Conservation (phyloP, 2,329 filamentous ascomycete species). For the Trichophyton verrucosum region DNA sequence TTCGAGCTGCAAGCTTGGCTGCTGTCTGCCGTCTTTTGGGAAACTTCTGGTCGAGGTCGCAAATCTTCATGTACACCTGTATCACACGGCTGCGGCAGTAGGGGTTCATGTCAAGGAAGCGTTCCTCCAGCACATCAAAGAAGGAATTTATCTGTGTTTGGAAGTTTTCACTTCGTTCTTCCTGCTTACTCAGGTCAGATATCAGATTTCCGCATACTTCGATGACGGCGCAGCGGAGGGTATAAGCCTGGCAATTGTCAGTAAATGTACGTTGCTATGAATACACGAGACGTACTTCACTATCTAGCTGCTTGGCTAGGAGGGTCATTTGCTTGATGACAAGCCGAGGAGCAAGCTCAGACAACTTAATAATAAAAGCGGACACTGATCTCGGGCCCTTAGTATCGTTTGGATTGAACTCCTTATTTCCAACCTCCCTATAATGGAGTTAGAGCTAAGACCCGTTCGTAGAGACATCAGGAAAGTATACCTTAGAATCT, state of each 20-base stretch:
- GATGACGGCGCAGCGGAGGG: slow-evolving; percentile 81
- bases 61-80: slow-evolving; percentile 84
- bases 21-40: slow-evolving; percentile 81
- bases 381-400: slow-evolving; percentile 94
- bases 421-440: slow-evolving; percentile 87
- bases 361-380: slow-evolving; percentile 82
- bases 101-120: slow-evolving; percentile 91
- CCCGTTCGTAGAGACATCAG: too few species aligned
- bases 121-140: slow-evolving; percentile 90
- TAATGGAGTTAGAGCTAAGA: slow-evolving; percentile 14
- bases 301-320: slow-evolving; percentile 86
- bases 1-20: slow-evolving; percentile 74
- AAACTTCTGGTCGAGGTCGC: slow-evolving; percentile 91
- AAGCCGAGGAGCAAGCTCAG: slow-evolving; percentile 76
- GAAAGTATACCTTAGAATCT: slow-evolving; percentile 53
- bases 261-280: neutral
- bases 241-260: slow-evolving; percentile 55
- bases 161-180: slow-evolving; percentile 82
- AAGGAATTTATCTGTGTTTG: slow-evolving; percentile 94
- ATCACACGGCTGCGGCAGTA: slow-evolving; percentile 87
- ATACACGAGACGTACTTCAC: slow-evolving; percentile 50
- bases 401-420: slow-evolving; percentile 94
- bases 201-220: slow-evolving; percentile 97
- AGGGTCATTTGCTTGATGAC: slow-evolving; percentile 98
- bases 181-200: slow-evolving; percentile 75